phyloP scores from a whole-genome alignment of 495 filamentous ascomycete species.

The Copromyces sp. region DNA sequence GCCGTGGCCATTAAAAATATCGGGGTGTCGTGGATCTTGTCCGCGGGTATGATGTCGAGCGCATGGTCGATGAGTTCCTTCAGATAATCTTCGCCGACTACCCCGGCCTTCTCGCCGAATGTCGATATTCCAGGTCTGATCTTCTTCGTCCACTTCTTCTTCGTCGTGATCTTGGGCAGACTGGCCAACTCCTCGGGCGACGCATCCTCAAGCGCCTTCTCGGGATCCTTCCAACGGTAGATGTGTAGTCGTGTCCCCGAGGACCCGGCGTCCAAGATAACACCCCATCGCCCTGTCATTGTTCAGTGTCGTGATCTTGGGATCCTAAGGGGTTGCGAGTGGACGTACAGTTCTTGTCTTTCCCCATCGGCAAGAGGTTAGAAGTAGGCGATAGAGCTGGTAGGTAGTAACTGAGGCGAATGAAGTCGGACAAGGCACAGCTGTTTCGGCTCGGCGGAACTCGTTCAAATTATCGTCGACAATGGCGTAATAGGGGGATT shows the following conservation, averaged over 20 bases:
- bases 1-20: slow-evolving; percentile 93
- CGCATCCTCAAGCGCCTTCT: slow-evolving; percentile 52
- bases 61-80: slow-evolving; percentile 74
- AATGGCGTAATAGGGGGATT: not conserved
- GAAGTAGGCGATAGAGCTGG: not conserved
- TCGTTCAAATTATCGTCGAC: not conserved
- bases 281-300: slow-evolving; percentile 43
- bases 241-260: slow-evolving; percentile 86
- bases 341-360: slow-evolving; percentile 13
- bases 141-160: slow-evolving; percentile 87
- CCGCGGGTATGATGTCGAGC: slow-evolving; percentile 63
- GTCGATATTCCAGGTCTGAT: slow-evolving; percentile 87
- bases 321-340: not conserved
- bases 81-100: slow-evolving; percentile 74
- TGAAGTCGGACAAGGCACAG: not conserved
- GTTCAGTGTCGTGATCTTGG: slow-evolving; percentile 4
- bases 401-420: not conserved
- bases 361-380: slow-evolving; percentile 9
- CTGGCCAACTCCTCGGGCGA: slow-evolving; percentile 50
- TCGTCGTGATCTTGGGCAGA: slow-evolving; percentile 70
- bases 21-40: slow-evolving; percentile 73
- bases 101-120: slow-evolving; percentile 65
- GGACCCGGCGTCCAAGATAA: slow-evolving; percentile 54
- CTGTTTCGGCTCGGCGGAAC: not conserved
- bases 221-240: slow-evolving; percentile 79